These are phyloP conservation scores for Rutstroemia sp. DNA, from an alignment of 2,329 filamentous ascomycete species.

Conservation along the genomic window DNA sequence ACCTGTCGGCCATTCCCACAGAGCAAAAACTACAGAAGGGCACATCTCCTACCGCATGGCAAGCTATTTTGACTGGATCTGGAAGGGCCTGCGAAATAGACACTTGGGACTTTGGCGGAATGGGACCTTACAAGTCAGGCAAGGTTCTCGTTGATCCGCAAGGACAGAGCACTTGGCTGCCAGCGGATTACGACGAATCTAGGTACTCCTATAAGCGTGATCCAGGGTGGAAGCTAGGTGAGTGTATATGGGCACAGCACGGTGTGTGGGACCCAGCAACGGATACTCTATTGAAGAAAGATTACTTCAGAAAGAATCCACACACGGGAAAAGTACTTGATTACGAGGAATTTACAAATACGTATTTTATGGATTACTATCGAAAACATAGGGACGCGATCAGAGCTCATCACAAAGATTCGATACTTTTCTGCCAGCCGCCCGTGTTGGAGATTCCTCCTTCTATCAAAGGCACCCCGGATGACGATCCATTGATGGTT, in stretches of 20 bases:
- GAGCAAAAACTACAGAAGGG: conserved; percentile 91
- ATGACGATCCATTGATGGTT: conserved; percentile 84
- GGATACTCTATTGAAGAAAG: conserved; percentile 70
- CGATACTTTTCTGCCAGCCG: conserved; percentile 85
- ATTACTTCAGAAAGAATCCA: conserved; percentile 82
- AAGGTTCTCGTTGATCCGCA: conserved; percentile 78
- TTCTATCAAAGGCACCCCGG: conserved; percentile 72
- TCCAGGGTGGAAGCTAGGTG: conserved; percentile 81
- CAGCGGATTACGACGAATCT: conserved; percentile 73
- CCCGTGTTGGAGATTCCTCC: conserved; percentile 90
- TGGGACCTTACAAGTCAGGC: conserved; percentile 88
- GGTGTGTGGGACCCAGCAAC: conserved; percentile 83
- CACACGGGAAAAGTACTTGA: conserved; percentile 65
- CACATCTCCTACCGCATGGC: conserved; percentile 89
- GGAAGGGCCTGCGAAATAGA: conserved; percentile 85
- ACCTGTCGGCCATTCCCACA: conserved; percentile 72
- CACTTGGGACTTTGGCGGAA: conserved; percentile 86
- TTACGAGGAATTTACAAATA: conserved; percentile 82
- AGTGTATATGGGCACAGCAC: conserved; percentile 95
- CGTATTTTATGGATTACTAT: conserved; percentile 84
- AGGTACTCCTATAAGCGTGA: conserved; percentile 88
- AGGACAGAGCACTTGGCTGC: conserved; percentile 78
- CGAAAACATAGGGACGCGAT: conserved; percentile 69
- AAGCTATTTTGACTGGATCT: conserved; percentile 85
- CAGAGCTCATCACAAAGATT: conserved; percentile 66